phyloP scores from a whole-genome alignment of 1,139 yeast species.

The Geotrichum reessii region DNA sequence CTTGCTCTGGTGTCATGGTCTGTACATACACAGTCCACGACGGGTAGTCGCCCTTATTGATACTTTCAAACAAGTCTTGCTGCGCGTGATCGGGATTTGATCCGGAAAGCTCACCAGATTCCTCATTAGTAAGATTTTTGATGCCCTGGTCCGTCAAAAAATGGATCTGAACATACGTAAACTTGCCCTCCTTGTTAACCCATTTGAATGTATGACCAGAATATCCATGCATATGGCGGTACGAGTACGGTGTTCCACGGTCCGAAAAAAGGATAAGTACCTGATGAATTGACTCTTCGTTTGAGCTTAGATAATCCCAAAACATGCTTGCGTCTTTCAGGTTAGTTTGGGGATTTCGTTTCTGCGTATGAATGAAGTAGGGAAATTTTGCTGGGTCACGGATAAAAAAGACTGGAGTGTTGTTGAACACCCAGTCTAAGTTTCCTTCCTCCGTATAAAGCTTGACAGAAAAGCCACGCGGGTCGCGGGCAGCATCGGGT shows the following conservation, averaged over 20 bases:
- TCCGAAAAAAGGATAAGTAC: conserved; percentile 59
- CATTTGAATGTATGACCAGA: conserved; percentile 75
- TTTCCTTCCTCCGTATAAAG: conserved; percentile 85
- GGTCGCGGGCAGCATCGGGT: conserved; percentile 83
- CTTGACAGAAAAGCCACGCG: conserved; percentile 80
- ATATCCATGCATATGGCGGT: conserved; percentile 65
- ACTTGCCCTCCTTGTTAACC: conserved; percentile 56
- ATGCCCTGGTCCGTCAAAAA: conserved; percentile 58
- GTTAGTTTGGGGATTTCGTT: conserved; percentile 79
- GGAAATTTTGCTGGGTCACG: conserved; percentile 88
- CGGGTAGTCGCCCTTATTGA: conserved; percentile 56
- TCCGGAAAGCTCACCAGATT: conserved; percentile 53
- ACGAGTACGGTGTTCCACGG: conserved; percentile 65
- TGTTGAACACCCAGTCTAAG: conserved; percentile 82
- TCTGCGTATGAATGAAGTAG: conserved; percentile 79
- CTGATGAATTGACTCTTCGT: conserved; percentile 61
- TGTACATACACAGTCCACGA: conserved; percentile 63
- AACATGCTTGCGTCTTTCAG: conserved; percentile 64
- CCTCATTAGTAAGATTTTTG: conserved; percentile 50
- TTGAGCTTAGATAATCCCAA: conserved; percentile 65
- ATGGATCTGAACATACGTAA: conserved; percentile 65
- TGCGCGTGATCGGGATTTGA: conserved; percentile 59
- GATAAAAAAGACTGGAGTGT: conserved; percentile 82
- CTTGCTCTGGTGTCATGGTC: conserved; percentile 68
- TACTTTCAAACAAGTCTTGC: conserved; percentile 51